phyloP scores from a whole-genome alignment of 2,329 filamentous ascomycete species.

The Trichophyton verrucosum region DNA sequence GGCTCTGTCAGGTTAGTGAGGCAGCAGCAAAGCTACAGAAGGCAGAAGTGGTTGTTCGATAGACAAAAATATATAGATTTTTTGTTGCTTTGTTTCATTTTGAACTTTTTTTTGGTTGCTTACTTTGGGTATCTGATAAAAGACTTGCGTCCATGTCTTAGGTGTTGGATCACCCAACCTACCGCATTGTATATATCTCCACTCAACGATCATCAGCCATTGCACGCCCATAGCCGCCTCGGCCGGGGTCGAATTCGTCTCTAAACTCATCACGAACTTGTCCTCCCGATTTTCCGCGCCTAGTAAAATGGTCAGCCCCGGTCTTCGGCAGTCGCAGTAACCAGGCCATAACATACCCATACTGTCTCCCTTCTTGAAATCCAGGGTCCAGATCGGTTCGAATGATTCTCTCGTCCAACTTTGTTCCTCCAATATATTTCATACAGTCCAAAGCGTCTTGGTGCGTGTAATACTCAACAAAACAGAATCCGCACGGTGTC shows the following conservation, averaged over 20 bases:
- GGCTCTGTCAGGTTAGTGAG: slow-evolving; percentile 59
- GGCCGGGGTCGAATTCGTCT: slow-evolving; percentile 89
- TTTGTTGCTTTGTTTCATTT: not conserved
- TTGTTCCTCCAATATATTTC: slow-evolving; percentile 97
- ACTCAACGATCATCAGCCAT: slow-evolving; percentile 53
- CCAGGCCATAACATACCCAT: slow-evolving; percentile 46
- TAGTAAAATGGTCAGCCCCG: slow-evolving; percentile 14
- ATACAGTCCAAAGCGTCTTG: slow-evolving; percentile 94
- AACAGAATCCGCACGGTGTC: slow-evolving; percentile 97
- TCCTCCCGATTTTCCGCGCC: slow-evolving; percentile 82
- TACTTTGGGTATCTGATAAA: slow-evolving; percentile 8
- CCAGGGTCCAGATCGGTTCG: slow-evolving; percentile 90
- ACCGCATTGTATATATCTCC: slow-evolving; percentile 43
- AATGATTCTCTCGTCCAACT: slow-evolving; percentile 94
- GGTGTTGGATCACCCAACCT: not conserved
- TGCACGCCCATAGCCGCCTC: slow-evolving; percentile 76
- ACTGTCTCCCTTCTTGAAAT: slow-evolving; percentile 91
- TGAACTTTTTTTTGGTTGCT: not conserved
- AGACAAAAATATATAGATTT: slow-evolving; percentile 1
- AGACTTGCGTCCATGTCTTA: not conserved
- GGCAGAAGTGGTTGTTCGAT: slow-evolving; percentile 6
- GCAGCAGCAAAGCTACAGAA: slow-evolving; percentile 23
- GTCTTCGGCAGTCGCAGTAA: not conserved
- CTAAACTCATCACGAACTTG: slow-evolving; percentile 97
- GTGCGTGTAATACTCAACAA: slow-evolving; percentile 98